These are phyloP conservation scores for Hypoxylon cercidicola DNA, from an alignment of 495 filamentous ascomycete species.

Conservation along the genomic window DNA sequence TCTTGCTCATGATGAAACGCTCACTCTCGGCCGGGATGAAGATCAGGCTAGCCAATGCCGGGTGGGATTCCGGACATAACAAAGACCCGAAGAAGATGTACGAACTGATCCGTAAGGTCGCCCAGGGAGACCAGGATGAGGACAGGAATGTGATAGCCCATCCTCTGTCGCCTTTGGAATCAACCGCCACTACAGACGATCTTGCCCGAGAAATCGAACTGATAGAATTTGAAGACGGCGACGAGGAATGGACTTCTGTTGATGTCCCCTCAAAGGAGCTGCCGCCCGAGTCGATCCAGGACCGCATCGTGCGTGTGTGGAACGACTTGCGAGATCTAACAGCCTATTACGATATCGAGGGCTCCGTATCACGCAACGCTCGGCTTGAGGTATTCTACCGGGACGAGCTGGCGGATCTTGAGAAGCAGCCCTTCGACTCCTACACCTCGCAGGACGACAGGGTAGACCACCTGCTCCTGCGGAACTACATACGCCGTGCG, in stretches of 20 bases:
- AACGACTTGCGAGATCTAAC: conserved; percentile 48
- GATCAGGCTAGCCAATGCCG: conserved; percentile 13
- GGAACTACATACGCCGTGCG: conserved; percentile 52
- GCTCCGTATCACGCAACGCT: conserved; percentile 43
- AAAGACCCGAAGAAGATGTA: conserved; percentile 39
- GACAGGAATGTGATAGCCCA: not conserved
- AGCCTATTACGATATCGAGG: conserved; percentile 50
- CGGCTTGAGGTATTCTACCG: conserved; percentile 43
- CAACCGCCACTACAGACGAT: conserved; percentile 17
- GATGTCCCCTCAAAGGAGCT: conserved; percentile 29
- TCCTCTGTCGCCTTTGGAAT: conserved; percentile 20
- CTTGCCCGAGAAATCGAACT: conserved; percentile 20
- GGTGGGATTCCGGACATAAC: conserved; percentile 14
- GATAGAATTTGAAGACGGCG: conserved; percentile 32
- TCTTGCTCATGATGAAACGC: conserved; percentile 29
- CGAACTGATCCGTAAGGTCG: conserved; percentile 30
- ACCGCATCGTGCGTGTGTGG: conserved; percentile 46
- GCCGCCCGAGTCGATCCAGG: conserved; percentile 45
- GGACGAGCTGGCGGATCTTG: conserved; percentile 44
- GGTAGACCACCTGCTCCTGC: conserved; percentile 56
- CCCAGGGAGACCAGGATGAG: conserved; percentile 9
- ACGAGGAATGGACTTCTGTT: conserved; percentile 37
- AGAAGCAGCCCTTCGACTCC: conserved; percentile 43
- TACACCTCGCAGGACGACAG: conserved; percentile 52
- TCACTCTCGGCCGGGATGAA: conserved; percentile 31